Percentiles rank a stretch among this genome's conserved stretches.
phyloP scores from a whole-genome alignment of 148 eudicot species.

The Rhododendron mucronatum region DNA sequence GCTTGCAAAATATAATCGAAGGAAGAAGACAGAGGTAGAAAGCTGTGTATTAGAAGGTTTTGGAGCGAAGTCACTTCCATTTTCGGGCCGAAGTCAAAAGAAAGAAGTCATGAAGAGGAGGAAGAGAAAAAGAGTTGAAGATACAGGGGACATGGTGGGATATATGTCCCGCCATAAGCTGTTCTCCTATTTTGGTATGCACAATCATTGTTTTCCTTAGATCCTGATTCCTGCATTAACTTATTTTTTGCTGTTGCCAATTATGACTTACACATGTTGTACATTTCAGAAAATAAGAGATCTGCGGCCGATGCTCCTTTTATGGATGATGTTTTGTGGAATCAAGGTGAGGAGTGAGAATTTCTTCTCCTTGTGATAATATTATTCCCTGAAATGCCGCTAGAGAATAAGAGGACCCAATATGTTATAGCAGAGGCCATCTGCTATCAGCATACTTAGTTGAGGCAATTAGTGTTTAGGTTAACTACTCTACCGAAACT shows the following conservation, averaged over 20 bases:
- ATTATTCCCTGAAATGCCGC: background rate
- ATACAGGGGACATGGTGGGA: slow-evolving; percentile 36
- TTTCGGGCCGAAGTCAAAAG: slow-evolving; percentile 23
- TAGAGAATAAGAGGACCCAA: background rate
- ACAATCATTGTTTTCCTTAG: background rate
- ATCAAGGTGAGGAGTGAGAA: slow-evolving; percentile 16
- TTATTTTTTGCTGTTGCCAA: background rate
- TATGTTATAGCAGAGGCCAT: background rate
- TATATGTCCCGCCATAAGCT: slow-evolving; percentile 54
- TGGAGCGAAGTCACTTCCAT: slow-evolving; percentile 46
- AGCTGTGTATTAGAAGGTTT: slow-evolving; percentile 32
- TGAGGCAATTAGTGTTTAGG: background rate
- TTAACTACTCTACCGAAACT: background rate
- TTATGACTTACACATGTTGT: slow-evolving; percentile 7
- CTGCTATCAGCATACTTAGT: background rate
- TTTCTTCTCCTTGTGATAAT: background rate
- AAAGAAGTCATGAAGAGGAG: slow-evolving; percentile 48
- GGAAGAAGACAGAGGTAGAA: slow-evolving; percentile 33
- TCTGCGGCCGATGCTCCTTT: slow-evolving; percentile 30
- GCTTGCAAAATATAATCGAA: slow-evolving; percentile 33
- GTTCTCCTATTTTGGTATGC: slow-evolving; percentile 58
- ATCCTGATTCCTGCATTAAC: background rate
- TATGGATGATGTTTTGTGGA: slow-evolving; percentile 29
- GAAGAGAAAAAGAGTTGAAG: slow-evolving; percentile 68
- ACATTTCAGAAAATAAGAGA: slow-evolving; percentile 55